phyloP scores from a whole-genome alignment of 1,284 basidiomycete species.

The Kwoniella shivajii region DNA sequence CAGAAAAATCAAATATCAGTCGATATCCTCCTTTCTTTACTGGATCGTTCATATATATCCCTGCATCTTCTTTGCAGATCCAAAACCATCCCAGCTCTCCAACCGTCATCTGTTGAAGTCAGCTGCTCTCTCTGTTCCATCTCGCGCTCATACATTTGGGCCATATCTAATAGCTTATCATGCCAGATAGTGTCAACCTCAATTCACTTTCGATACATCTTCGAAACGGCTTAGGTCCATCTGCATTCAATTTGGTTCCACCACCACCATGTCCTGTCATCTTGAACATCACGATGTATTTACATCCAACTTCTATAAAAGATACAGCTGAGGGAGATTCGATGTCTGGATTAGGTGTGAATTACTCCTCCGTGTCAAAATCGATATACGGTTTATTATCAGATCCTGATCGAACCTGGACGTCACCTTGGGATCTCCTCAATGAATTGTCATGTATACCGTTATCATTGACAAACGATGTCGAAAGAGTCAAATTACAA shows the following conservation, averaged over 20 bases:
- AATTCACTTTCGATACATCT: constrained; percentile 45
- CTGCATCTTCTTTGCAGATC: too few species aligned
- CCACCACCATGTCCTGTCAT: constrained; percentile 46
- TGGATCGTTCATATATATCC: too few species aligned
- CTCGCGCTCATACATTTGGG: neutral
- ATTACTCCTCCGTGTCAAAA: constrained; percentile 52
- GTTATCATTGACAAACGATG: constrained; percentile 24
- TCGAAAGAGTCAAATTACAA: constrained; percentile 25
- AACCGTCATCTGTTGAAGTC: neutral
- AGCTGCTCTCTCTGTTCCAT: neutral
- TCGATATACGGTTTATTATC: constrained; percentile 33
- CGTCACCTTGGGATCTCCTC: constrained; percentile 30
- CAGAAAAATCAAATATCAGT: too few species aligned
- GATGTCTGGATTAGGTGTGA: constrained; percentile 49
- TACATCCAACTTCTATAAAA: constrained; percentile 37
- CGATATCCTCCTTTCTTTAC: too few species aligned
- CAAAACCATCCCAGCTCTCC: too few species aligned
- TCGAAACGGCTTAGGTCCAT: constrained; percentile 46
- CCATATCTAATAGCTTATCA: constrained; percentile 6
- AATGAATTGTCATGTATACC: constrained; percentile 23
- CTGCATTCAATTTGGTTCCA: constrained; percentile 46
- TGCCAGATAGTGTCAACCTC: constrained; percentile 44
- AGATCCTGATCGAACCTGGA: constrained; percentile 14
- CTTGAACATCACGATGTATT: constrained; percentile 38
- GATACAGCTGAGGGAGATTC: constrained; percentile 39